Evolutionary conservation across 78 protist species (phyloP).

Genomic region (Emiliania huxleyi): DNA sequence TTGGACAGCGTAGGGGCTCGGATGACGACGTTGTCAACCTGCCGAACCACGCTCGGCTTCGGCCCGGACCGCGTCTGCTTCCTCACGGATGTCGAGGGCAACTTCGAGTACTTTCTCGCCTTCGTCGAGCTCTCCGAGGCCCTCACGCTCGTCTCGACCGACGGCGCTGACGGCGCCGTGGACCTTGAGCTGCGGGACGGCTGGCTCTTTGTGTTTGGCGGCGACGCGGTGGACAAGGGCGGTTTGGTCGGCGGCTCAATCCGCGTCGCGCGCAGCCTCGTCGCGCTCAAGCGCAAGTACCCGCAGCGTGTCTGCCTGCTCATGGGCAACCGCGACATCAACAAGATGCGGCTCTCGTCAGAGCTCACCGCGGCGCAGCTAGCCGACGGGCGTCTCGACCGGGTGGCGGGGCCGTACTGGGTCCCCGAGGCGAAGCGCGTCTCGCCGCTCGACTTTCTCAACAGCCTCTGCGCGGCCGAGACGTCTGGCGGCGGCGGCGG

Average conservation of each 20-base stretch:
- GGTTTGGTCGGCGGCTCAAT: slow-evolving; percentile 26
- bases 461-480: neutral
- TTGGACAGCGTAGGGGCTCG: too few relatives aligned
- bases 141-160: neutral
- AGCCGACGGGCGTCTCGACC: neutral
- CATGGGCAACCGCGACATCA: slow-evolving; percentile 52
- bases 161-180: neutral
- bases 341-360: slow-evolving; percentile 27
- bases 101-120: neutral
- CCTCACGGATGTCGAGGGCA: slow-evolving; percentile 48
- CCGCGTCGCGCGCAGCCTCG: neutral
- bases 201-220: slow-evolving; percentile 37
- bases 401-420: neutral
- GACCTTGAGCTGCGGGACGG: neutral
- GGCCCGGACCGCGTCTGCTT: neutral
- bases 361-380: neutral
- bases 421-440: neutral
- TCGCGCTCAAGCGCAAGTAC: slow-evolving; percentile 16
- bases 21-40: too few relatives aligned
- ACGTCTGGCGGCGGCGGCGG: neutral
- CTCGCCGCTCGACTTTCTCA: neutral
- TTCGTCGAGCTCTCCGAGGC: neutral
- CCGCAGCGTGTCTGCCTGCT: slow-evolving; percentile 22
- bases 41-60: too few relatives aligned
- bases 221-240: slow-evolving; percentile 49